phyloP scores from a whole-genome alignment of 768 basidiomycete genomes.

The Boletus insuetus region DNA sequence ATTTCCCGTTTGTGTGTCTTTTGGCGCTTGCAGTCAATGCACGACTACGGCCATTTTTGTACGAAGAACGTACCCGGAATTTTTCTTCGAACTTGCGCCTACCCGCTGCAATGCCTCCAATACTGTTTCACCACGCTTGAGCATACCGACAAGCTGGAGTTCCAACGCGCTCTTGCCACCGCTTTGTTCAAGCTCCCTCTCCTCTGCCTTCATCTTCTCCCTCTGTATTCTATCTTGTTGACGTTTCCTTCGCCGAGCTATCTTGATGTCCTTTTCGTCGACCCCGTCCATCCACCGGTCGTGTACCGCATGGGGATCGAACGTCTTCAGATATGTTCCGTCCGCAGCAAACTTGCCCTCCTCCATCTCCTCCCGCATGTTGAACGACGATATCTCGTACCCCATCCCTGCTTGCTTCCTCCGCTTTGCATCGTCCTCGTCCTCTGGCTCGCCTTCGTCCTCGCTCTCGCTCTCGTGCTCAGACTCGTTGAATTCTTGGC shows the following conservation, averaged over 20 bases:
- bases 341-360: conserved; percentile 97
- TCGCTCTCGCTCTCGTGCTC: conserved; percentile 38
- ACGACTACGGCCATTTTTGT: not conserved
- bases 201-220: conserved; percentile 69
- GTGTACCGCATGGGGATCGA: conserved; percentile 88
- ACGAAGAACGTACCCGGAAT: conserved; percentile 21
- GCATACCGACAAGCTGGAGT: conserved; percentile 62
- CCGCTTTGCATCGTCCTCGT: conserved; percentile 79
- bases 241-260: conserved; percentile 72
- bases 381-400: conserved; percentile 90
- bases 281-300: conserved; percentile 96
- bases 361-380: conserved; percentile 99
- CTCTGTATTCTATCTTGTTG: conserved; percentile 70
- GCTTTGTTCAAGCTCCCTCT: conserved; percentile 64
- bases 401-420: conserved; percentile 88
- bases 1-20: conserved; percentile 33
- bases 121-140: conserved; percentile 90
- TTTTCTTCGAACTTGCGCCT: conserved; percentile 62
- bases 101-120: conserved; percentile 86
- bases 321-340: conserved; percentile 80
- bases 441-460: conserved; percentile 45
- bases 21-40: conserved; percentile 9
- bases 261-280: conserved; percentile 81
- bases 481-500: conserved; percentile 74
- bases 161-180: conserved; percentile 66